Percentiles rank a stretch among this genome's conserved stretches.
Evolutionary conservation across 257 asterid species (phyloP).

Genomic region (Penstemon davidsonii): DNA sequence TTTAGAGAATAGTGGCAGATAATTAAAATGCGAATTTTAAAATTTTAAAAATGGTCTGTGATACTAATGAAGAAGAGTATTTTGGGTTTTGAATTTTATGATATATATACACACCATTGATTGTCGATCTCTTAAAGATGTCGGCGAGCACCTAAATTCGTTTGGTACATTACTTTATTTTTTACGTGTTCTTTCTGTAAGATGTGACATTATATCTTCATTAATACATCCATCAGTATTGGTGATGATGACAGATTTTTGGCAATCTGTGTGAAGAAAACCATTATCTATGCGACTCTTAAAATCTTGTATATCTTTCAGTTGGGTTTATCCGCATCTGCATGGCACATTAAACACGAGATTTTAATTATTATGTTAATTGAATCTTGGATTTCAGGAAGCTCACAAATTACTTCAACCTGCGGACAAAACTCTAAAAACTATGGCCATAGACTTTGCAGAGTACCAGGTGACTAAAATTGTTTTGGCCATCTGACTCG

Average conservation of each 20-base stretch:
- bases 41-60: neutral
- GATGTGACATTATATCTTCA: neutral
- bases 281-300: neutral
- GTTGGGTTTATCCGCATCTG: slow-evolving; percentile 19
- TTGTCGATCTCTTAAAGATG: neutral
- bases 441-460: slow-evolving; percentile 97
- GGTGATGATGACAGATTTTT: neutral
- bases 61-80: neutral
- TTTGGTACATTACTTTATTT: neutral
- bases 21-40: too few species aligned
- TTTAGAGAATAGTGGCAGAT: too few species aligned
- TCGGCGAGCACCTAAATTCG: neutral
- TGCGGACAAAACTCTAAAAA: slow-evolving; percentile 77
- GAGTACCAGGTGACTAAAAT: slow-evolving; percentile 80
- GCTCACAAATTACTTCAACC: slow-evolving; percentile 94
- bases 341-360: neutral
- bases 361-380: slow-evolving; percentile 21
- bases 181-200: neutral
- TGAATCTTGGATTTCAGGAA: slow-evolving; percentile 66
- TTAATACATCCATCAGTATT: slow-evolving; percentile 4
- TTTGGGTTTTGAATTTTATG: too few species aligned
- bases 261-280: too few species aligned
- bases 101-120: neutral
- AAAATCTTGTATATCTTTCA: slow-evolving; percentile 1
- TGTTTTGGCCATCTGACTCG: slow-evolving; percentile 8